These are phyloP conservation scores for Clarireedia sp. DNA, from an alignment of 2,329 filamentous ascomycete species.

Conservation along the genomic window DNA sequence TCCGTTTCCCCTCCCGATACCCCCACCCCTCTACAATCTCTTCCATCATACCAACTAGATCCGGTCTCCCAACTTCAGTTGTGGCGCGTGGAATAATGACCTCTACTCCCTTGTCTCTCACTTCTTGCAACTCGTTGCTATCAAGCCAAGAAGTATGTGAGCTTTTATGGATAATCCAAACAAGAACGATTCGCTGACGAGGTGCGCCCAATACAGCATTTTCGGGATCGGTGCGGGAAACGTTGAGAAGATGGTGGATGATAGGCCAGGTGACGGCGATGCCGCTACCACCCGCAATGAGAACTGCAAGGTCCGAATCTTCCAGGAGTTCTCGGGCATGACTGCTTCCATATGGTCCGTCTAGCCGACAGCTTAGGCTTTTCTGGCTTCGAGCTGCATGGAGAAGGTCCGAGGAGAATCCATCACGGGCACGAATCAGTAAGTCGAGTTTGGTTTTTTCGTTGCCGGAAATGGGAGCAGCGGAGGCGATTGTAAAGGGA, in stretches of 20 bases:
- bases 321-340: constrained; percentile 47
- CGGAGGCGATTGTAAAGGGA: constrained; percentile 59
- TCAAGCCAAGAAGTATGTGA: constrained; percentile 48
- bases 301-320: constrained; percentile 39
- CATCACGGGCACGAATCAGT: constrained; percentile 50
- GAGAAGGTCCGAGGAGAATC: constrained; percentile 51
- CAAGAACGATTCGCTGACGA: constrained; percentile 38
- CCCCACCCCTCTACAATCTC: constrained; percentile 25
- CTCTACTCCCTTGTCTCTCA: constrained; percentile 42
- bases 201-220: constrained; percentile 11
- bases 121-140: constrained; percentile 39
- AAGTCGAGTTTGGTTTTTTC: constrained; percentile 46
- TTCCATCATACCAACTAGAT: constrained; percentile 39
- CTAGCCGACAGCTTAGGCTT: constrained; percentile 43
- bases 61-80: constrained; percentile 43
- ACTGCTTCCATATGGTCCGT: constrained; percentile 56
- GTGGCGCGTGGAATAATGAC: constrained; percentile 49
- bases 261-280: constrained; percentile 58
- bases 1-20: constrained; percentile 30
- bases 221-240: constrained; percentile 16
- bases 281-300: constrained; percentile 57
- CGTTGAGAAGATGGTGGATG: constrained; percentile 39
- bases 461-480: constrained; percentile 36
- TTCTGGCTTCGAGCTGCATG: constrained; percentile 39
- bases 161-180: constrained; percentile 51